Evolutionary conservation across 2,329 filamentous ascomycete species (phyloP).

Genomic region (Trichoderma sp.): DNA sequence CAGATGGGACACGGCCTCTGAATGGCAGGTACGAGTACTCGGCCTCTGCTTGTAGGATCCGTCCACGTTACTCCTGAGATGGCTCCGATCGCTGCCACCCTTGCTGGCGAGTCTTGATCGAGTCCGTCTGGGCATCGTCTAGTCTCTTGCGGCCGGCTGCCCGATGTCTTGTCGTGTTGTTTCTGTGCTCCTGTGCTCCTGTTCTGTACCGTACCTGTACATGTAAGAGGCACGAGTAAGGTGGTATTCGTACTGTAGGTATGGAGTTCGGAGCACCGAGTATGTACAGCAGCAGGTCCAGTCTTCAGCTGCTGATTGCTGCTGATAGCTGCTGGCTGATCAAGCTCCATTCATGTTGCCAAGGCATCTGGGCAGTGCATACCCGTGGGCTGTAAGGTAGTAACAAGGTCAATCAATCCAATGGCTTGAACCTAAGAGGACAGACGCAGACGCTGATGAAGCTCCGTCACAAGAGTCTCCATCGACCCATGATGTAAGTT

Average conservation of each 20-base stretch:
- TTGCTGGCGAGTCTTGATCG: constrained; percentile 1
- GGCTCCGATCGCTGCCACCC: constrained; percentile 13
- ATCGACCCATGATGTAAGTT: neutral
- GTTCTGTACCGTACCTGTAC: neutral
- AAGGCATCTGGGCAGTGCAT: neutral
- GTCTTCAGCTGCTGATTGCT: neutral
- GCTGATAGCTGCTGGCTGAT: neutral
- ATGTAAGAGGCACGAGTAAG: neutral
- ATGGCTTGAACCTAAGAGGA: neutral
- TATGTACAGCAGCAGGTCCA: neutral
- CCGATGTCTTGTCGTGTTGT: neutral
- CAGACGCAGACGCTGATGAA: neutral
- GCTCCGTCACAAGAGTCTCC: neutral
- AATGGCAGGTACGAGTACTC: neutral
- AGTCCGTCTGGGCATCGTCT: neutral
- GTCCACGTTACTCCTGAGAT: constrained; percentile 16
- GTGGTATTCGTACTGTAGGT: neutral
- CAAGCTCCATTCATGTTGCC: neutral
- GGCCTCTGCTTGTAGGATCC: neutral
- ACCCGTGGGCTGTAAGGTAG: neutral
- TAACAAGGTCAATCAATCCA: neutral
- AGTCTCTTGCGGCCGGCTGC: neutral
- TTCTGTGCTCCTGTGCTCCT: neutral
- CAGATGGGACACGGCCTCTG: constrained; percentile 1
- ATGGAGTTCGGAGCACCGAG: neutral